Evolutionary conservation across 2,329 filamentous ascomycete species (phyloP), one percentile per base, ranked within the genome.

Genomic region (Ophiocordyceps sinensis): DNA sequence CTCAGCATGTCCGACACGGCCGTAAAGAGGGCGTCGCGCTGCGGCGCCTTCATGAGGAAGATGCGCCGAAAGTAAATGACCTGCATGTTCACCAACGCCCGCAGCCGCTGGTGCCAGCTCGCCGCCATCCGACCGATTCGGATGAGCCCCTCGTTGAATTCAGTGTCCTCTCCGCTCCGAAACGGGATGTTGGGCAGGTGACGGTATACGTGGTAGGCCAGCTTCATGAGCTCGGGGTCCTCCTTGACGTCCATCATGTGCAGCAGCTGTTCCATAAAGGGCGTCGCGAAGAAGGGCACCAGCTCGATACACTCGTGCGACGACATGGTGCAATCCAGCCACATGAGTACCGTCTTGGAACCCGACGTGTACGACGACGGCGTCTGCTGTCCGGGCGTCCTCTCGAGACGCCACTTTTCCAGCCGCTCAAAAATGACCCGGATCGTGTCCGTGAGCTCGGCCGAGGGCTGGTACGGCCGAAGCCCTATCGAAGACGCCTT

Each of bases 211-310:
- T 94, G 87, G 57, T 96, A 98, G 0, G 91, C 89, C 9, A 95
- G 73, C 10, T 84, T 82, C 69, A 95, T 93, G 2, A 98, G 73
- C 60, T 98, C 93, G 0, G 86, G 87, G 53, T 98, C 91, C 60
- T 98, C 91, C 60, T 96, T 96, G 58, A 98, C 86, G 55, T 98
- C 91, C 89, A 98, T 98, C 91, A 98, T 98, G 67, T 98, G 88
- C 40, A 98, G 67, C 13, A 98, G 75, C 58, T 95, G 85, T 52
- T 91, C 85, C 59, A 94, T 91, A 55, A 96, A 89, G 0, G 82
- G 71, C 30, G 84, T 74, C 0, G 87, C 83, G 67, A 98, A 96
- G 72, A 95, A 96, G 4, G 81, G 78, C 15, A 93, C 77, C 13
- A 98, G 75, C 55, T 91, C 82, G 0, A 79, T 94, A 62, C 91